phyloP scores from a whole-genome alignment of 208 protist species.

The Sergeia podlipaevii region DNA sequence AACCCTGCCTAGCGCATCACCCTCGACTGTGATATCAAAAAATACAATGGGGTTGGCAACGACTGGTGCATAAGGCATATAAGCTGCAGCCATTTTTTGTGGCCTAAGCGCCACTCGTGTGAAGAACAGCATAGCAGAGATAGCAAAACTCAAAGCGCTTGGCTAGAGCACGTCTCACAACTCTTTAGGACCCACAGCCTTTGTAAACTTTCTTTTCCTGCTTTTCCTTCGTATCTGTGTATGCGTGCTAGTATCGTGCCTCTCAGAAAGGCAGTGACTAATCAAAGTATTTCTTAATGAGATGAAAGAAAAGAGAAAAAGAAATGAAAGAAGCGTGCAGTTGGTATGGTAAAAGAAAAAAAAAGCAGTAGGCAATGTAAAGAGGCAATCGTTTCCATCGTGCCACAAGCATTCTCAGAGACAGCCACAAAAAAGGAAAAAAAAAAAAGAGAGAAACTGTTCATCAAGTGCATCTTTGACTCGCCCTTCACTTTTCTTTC shows the following conservation, averaged over 20 bases:
- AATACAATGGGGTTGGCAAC: conserved; percentile 78
- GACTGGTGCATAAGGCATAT: conserved; percentile 61
- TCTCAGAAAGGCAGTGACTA: too few relatives aligned
- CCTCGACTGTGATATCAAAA: conserved; percentile 83
- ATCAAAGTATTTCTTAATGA: too few relatives aligned
- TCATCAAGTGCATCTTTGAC: not conserved
- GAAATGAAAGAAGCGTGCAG: conserved; percentile 6
- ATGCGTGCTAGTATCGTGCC: too few relatives aligned
- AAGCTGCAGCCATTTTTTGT: conserved; percentile 8
- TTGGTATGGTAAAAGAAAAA: not conserved
- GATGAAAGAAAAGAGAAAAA: conserved; percentile 14
- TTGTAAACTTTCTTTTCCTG: too few relatives aligned
- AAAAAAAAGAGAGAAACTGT: conserved; percentile 4
- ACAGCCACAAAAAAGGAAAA: conserved; percentile 4
- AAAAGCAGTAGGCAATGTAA: conserved; percentile 8
- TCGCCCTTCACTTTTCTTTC: not conserved
- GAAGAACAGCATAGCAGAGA: conserved; percentile 4
- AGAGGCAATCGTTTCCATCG: not conserved
- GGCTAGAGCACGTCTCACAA: too few relatives aligned
- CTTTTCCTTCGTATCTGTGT: too few relatives aligned
- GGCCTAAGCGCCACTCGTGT: conserved; percentile 13
- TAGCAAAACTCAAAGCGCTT: too few relatives aligned
- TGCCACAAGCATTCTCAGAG: not conserved
- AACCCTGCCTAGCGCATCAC: conserved; percentile 70
- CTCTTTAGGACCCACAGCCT: too few relatives aligned